Base-by-base conservation (phyloP, 495 filamentous ascomycete genomes). In the Clohesyomyces aquaticus region DNA sequence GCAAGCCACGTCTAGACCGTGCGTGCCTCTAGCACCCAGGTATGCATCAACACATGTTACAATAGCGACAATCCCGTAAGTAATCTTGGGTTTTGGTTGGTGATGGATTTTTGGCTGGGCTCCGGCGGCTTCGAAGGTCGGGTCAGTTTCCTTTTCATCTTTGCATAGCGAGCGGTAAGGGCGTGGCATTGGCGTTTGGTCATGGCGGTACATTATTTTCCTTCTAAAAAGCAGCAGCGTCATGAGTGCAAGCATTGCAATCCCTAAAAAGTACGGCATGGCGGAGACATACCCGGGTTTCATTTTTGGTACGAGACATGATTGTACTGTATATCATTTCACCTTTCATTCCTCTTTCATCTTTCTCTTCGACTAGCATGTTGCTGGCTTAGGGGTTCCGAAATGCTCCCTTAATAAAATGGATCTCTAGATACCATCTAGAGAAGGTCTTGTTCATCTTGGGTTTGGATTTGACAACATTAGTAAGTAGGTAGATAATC, bases 211-310 rank as follows among this genome's bases (percentile, higher is more conserved):
- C 16, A 35, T 10, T 57, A 3, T 42, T 46, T 29, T 16, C 27
- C 18, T 46, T 45, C 18, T 14, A 26, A 38, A 38, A 38, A 14
- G 32, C 32, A 38, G 32, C 32, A 38, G 6, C 32, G 32, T 38
- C 6, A 38, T 38, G 32, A 38, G 32, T 38, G 32, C 14, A 38
- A 14, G 32, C 32, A 38, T 38, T 38, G 32, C 32, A 14, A 14
- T 38, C 21, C 45, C 18, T 22, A 22, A 51, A 61, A 66, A 61
- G 57, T 26, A 66, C 63, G 57, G 4, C 28, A 59, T 23, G 56
- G 21, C n/a, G 32, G 42, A 60, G 21, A 38, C 63, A 66, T 59
- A 59, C 46, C 62, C n/a, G 1, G 35, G 27, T 47, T 43, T 18
- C 11, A 22, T 19, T 23, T 11, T 14, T 23, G 56, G 43, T 28